phyloP scores from a whole-genome alignment of 2,329 filamentous ascomycete genomes.

The Cladosporium colombiae region DNA sequence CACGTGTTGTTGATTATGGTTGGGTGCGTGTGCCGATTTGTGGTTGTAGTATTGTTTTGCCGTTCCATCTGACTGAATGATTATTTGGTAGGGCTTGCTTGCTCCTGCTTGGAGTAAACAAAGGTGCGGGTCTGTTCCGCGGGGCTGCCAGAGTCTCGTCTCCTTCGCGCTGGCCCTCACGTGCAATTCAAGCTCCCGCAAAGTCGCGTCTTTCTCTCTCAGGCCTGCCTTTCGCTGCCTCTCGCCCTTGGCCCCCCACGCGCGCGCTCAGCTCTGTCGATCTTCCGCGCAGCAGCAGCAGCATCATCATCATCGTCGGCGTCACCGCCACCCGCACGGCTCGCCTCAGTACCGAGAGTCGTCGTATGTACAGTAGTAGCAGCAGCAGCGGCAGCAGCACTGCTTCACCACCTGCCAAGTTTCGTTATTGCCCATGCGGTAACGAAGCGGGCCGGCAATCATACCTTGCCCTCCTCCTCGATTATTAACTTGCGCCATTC shows the following conservation, averaged over 20 bases:
- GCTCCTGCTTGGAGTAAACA: constrained; percentile 14
- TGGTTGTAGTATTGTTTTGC: not conserved
- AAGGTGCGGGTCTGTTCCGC: constrained; percentile 12
- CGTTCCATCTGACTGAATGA: not conserved
- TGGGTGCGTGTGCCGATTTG: not conserved
- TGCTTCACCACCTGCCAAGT: not conserved
- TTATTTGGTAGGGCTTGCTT: constrained; percentile 2
- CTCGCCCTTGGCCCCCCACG: not conserved
- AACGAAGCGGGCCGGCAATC: constrained; percentile 6
- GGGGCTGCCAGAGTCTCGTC: too few relatives aligned
- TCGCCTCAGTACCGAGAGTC: not conserved
- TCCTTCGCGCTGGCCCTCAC: not conserved
- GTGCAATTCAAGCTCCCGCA: not conserved
- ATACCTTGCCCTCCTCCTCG: not conserved
- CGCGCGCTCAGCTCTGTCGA: not conserved
- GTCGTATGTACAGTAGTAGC: not conserved
- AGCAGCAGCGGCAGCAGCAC: not conserved
- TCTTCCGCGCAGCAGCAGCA: not conserved
- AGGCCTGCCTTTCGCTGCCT: not conserved
- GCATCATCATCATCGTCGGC: not conserved
- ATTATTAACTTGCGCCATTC: constrained; percentile 5
- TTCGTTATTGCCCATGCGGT: not conserved
- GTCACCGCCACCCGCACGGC: not conserved
- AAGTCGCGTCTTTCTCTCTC: not conserved
- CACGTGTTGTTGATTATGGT: not conserved